Conservation (phyloP, 2,329 filamentous ascomycete species). For the Dactylellina haptotyla region DNA sequence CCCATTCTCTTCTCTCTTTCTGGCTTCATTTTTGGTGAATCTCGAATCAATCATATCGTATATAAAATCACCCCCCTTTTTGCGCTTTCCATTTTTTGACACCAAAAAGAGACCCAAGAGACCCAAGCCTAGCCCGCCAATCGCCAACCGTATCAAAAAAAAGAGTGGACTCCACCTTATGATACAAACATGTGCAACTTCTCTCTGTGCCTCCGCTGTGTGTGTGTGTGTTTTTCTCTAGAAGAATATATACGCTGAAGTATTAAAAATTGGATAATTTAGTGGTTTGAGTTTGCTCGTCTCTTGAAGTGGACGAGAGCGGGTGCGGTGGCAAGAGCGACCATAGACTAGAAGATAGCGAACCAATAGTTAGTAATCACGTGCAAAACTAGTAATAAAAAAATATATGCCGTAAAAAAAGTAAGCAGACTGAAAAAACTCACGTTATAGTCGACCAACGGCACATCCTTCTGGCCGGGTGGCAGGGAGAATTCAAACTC, state of each 20-base stretch:
- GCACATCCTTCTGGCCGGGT: conserved; percentile 68
- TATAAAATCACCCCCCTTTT: too few relatives aligned
- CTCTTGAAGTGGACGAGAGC: conserved; percentile 56
- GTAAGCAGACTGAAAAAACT: background rate
- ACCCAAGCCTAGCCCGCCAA: background rate
- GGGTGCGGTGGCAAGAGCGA: conserved; percentile 44
- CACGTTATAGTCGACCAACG: conserved; percentile 70
- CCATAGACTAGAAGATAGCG: conserved; percentile 39
- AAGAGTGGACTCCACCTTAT: too few relatives aligned
- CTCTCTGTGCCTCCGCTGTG: background rate
- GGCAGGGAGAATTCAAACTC: conserved; percentile 70
- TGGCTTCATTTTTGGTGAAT: too few relatives aligned
- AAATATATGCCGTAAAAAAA: background rate
- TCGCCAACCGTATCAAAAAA: too few relatives aligned
- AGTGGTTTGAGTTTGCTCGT: conserved; percentile 43
- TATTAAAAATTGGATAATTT: conserved; percentile 9
- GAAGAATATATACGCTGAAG: background rate
- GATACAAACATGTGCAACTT: too few relatives aligned
- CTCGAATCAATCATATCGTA: too few relatives aligned
- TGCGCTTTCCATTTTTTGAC: too few relatives aligned
- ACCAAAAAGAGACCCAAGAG: too few relatives aligned
- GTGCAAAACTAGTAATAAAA: background rate
- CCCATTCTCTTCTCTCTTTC: background rate
- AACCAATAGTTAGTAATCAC: conserved; percentile 4
- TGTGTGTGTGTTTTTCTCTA: background rate